A percentile compares a stretch with the other conserved stretches of the same genome.
These are phyloP conservation scores for Rhizoclosmatium globosum DNA, from an alignment of 192 early-diverging fungal species.

Conservation along the genomic window DNA sequence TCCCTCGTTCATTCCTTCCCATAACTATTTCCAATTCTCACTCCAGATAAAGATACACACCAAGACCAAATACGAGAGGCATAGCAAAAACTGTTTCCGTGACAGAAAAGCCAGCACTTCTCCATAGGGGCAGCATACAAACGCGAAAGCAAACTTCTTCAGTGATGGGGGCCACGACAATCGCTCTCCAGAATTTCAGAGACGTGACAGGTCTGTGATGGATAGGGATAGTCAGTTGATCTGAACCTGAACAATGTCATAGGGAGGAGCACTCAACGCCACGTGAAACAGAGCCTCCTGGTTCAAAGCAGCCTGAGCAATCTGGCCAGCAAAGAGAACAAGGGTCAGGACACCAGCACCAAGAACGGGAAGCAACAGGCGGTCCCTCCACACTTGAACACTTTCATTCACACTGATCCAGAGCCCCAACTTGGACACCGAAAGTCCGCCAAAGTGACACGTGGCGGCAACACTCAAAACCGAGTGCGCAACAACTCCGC, in stretches of 20 bases:
- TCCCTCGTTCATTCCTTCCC: too few relatives aligned
- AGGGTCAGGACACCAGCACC: neutral
- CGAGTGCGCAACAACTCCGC: too few relatives aligned
- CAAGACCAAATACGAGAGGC: slow-evolving; percentile 79
- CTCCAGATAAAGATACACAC: slow-evolving; percentile 46
- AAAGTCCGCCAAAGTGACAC: too few relatives aligned
- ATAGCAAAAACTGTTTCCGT: slow-evolving; percentile 58
- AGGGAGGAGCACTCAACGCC: neutral
- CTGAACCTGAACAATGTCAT: too few relatives aligned
- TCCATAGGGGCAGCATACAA: slow-evolving; percentile 67
- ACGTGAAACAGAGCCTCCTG: neutral
- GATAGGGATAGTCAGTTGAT: neutral
- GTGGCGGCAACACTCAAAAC: too few relatives aligned
- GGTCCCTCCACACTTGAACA: neutral
- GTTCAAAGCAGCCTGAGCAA: neutral
- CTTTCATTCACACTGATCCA: too few relatives aligned
- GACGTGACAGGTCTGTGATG: neutral
- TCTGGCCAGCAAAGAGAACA: slow-evolving; percentile 18
- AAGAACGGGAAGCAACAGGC: neutral
- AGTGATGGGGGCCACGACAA: slow-evolving; percentile 61
- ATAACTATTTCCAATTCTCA: too few relatives aligned
- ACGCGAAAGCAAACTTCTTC: slow-evolving; percentile 82
- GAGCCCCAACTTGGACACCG: too few relatives aligned
- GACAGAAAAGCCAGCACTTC: slow-evolving; percentile 47
- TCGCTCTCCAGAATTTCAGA: slow-evolving; percentile 18